phyloP scores from a whole-genome alignment of 1,284 basidiomycete species.

The Pyrrhoderma noxium region DNA sequence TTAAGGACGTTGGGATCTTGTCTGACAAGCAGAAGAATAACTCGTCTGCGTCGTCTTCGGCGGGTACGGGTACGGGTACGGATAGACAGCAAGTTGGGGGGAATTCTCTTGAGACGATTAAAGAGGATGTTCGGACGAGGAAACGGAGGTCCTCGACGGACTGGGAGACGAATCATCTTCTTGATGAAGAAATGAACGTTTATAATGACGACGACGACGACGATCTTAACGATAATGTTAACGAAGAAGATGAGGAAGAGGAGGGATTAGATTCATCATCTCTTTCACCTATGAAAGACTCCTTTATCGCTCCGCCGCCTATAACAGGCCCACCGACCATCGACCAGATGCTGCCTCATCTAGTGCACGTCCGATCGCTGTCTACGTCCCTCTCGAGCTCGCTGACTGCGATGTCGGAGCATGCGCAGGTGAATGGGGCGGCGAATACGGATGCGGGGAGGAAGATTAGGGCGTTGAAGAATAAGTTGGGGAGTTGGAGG shows the following conservation, averaged over 20 bases:
- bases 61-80: constrained; percentile 20
- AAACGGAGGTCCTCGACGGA: constrained; percentile 31
- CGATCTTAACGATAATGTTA: not conserved
- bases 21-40: constrained; percentile 29
- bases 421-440: constrained; percentile 76
- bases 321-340: constrained; percentile 45
- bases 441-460: constrained; percentile 75
- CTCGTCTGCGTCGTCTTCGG: not conserved
- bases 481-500: constrained; percentile 69
- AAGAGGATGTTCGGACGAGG: constrained; percentile 38
- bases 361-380: constrained; percentile 62
- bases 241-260: constrained; percentile 13
- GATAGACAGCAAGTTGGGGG: constrained; percentile 20
- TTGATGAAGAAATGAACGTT: constrained; percentile 38
- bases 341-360: constrained; percentile 48
- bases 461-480: constrained; percentile 74
- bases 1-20: constrained; percentile 43
- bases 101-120: constrained; percentile 33
- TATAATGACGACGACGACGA: constrained; percentile 42
- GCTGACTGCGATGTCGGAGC: constrained; percentile 71
- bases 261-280: constrained; percentile 23
- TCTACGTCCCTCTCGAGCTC: constrained; percentile 68
- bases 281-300: constrained; percentile 42
- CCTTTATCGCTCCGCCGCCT: constrained; percentile 41
- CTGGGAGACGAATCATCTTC: constrained; percentile 61